Percentiles rank a stretch among this genome's conserved stretches.
Evolutionary conservation across 805 yeast species (phyloP).

Genomic region (Pichia californica): DNA sequence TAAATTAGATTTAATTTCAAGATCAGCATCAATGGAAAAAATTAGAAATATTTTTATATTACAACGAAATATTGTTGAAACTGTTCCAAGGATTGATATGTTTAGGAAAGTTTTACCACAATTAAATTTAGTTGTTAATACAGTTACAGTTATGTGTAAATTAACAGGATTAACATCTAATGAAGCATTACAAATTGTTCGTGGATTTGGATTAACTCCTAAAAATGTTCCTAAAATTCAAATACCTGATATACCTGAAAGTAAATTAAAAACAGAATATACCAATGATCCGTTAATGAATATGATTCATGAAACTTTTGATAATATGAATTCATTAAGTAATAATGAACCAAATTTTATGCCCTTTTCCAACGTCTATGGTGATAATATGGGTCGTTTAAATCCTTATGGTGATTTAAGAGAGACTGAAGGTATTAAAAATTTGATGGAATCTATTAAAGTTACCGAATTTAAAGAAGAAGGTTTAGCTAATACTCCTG

Average conservation of each 20-base stretch:
- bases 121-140: slow-evolving; percentile 6
- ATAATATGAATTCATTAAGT: background rate
- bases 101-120: slow-evolving; percentile 2
- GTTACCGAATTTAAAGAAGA: slow-evolving; percentile 44
- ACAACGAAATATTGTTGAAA: background rate
- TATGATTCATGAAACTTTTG: no score
- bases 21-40: slow-evolving; percentile 3
- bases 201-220: slow-evolving; percentile 6
- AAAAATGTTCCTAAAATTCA: slow-evolving; percentile 1
- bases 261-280: no score
- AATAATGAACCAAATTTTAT: slow-evolving; percentile 6
- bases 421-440: slow-evolving; percentile 21
- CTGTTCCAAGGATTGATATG: background rate
- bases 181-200: background rate
- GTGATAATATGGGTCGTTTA: background rate
- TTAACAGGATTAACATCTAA: slow-evolving; percentile 2
- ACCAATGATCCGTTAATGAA: no score
- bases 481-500: slow-evolving; percentile 60
- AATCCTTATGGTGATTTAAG: slow-evolving; percentile 9
- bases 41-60: background rate
- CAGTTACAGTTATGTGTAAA: slow-evolving; percentile 9
- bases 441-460: slow-evolving; percentile 35
- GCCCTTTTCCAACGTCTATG: slow-evolving; percentile 10
- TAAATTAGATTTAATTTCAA: slow-evolving; percentile 4
- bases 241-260: background rate